Evolutionary conservation across 2,329 filamentous ascomycete genomes (phyloP), one percentile per base, ranked within the genome.

Genomic region (Hirsutella minnesotensis): DNA sequence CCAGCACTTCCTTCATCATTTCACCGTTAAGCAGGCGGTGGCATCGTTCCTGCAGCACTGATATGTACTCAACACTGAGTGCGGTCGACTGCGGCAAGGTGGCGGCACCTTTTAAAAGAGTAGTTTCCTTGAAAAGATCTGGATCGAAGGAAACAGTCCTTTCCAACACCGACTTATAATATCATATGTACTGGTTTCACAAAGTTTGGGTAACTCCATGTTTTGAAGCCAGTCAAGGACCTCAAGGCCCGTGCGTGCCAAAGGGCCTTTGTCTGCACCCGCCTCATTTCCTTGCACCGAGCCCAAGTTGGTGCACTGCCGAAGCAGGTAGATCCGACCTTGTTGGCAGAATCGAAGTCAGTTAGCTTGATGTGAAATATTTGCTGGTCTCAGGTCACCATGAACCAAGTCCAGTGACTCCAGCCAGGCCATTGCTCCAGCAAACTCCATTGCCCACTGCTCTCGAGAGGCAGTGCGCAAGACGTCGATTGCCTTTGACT

Each of bases 331-430:
- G 31, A 40, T 10, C 47, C 46, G 1, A 46, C 46, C 18, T 27
- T 40, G 15, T 22, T 33, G 18, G 21, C 20, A 18, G 19, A 36
- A 13, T 48, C 44, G 19, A 49, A 48, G 38, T 48, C 46, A 18
- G 40, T 42, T 18, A 49, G 44, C 22, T 47, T 46, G 13, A 49
- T 2, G 21, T 48, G 42, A 44, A 12, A 45, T 15, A 24, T 49
- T 49, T 20, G 29, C 39, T 15, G 46, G 47, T 9, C 44, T 36
- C 3, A 49, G 30, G 41, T 49, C 46, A 12, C 47, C 42, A 13
- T 49, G 44, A 18, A 41, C 40, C 5, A 46, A 27, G 31, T 44
- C 44, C 10, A 46, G 21, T 2, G 24, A 33, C 21, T 46, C 46
- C 12, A 49, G 42, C 42, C 46, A 50, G n/a, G 46, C 46, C 31